Base-by-base conservation (phyloP, 768 basidiomycete genomes). In the Agrocybe pediades region DNA sequence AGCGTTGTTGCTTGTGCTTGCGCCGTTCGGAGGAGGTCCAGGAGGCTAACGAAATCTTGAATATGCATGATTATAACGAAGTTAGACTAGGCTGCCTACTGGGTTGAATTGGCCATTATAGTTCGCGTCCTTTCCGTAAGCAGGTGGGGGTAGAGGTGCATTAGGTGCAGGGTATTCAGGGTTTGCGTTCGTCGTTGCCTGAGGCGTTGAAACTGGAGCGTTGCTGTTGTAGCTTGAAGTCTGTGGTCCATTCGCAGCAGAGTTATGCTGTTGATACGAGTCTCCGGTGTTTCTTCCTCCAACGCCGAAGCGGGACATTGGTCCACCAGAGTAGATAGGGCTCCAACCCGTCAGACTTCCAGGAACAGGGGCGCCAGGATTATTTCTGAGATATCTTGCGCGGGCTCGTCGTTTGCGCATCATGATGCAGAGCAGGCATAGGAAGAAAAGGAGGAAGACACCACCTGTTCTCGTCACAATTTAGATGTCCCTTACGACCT, bases 351-450 rank as follows among this genome's bases (percentile, higher is more conserved):
- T 36, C 11, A 36, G n/a, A 13, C n/a, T 36, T 4, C 33, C 33
- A 13, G 33, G 33, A 36, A 36, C n/a, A 36, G 33, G 33, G 4
- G 33, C 33, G n/a, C 33, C 33, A 11, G 33, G 33, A 13, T 26
- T n/a, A 25, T n/a, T 17, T n/a, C 41, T 19, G 16, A 16, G 16
- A n/a, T 36, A 36, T n/a, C 3, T 11, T 1, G 42, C 21, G 24
- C 47, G 23, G 9, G 41, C 29, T 25, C 44, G 24, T 9, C 50
- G 43, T 25, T 45, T 46, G 16, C 55, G 48, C 25, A 39, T n/a
- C 49, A 55, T 50, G 6, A 54, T 0, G 16, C 39, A 3, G 7
- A 47, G 41, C 1, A 54, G 21, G 15, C 33, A 30, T 4, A 47
- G 27, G 9, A 54, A 29, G 11, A 54, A 17, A 2, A 54, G 6